Evolutionary conservation across 139 green algal species (phyloP), one percentile per base, ranked within the genome.

Genomic region (Volvox africanus): DNA sequence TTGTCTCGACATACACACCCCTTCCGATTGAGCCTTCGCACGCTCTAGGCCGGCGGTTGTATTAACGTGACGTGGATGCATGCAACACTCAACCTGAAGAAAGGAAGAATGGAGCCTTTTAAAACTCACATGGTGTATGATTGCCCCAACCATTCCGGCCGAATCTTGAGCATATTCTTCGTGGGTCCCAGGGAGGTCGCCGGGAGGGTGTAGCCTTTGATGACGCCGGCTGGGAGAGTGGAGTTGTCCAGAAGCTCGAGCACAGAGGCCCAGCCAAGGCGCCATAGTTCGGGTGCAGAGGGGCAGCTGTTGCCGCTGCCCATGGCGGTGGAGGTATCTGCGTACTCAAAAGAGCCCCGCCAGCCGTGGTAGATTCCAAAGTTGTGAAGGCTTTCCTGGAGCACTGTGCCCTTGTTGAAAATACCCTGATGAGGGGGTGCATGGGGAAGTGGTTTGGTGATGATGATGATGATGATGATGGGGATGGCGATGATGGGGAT

Each of bases 341-440:
- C 68, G 69, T 89, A 89, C 68, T 81, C 84, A 21, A 82, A n/a
- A n/a, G 28, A 28, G 32, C 61, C 81, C 61, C 44, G 32, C 79
- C 79, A 85, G 37, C 81, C 81, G 67, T 88, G 83, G 33, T 88
- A 88, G 33, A 88, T 62, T 24, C 83, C 83, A 18, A 80, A 88
- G 67, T 88, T 88, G 67, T 88, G 83, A 16, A 88, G 26, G 1
- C 21, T 33, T 67, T 88, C 65, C 83, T 88, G 83, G 32, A 80
- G 20, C 21, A 80, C 22, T 6, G 33, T 79, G 65, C 65, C 83
- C 83, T 80, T 88, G 65, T 55, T 33, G 35, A 88, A 88, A 13
- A 65, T 44, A 36, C 65, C 83, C 83, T 80, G 65, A 5, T 1
- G 36, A 5, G 24, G 21, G 80, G 17, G 20, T 36, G 73, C 50